phyloP scores from a whole-genome alignment of 768 basidiomycete species.

The Rhodotorula babjevae region DNA sequence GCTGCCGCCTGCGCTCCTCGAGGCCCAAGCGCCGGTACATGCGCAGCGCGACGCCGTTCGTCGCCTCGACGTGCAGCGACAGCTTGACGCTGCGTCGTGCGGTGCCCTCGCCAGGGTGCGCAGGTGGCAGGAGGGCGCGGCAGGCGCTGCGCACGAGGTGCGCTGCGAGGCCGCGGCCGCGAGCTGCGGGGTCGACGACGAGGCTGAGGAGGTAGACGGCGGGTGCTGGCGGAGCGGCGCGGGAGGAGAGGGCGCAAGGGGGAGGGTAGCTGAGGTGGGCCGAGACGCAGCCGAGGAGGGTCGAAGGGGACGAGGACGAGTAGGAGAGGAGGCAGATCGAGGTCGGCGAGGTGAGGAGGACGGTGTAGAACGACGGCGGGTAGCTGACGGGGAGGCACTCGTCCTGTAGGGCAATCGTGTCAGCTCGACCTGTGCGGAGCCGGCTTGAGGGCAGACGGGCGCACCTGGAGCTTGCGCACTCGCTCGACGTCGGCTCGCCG shows the following conservation, averaged over 20 bases:
- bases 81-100: not conserved
- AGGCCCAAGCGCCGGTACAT: slow-evolving; percentile 12
- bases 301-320: not conserved
- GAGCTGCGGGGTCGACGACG: not conserved
- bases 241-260: not conserved
- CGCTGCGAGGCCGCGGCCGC: not conserved
- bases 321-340: slow-evolving; percentile 24
- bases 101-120: not conserved
- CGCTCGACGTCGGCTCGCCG: slow-evolving; percentile 4
- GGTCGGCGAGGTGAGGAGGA: slow-evolving; percentile 9
- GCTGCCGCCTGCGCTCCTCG: not conserved
- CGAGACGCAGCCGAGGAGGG: slow-evolving; percentile 4
- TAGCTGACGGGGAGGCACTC: slow-evolving; percentile 15
- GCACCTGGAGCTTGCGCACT: slow-evolving; percentile 17
- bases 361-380: slow-evolving; percentile 20
- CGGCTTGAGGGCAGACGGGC: no score
- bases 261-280: slow-evolving; percentile 1
- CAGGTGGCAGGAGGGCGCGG: not conserved
- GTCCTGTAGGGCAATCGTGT: not conserved
- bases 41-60: not conserved
- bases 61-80: slow-evolving; percentile 17
- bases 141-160: not conserved
- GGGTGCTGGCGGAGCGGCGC: not conserved
- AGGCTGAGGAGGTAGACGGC: slow-evolving; percentile 15
- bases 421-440: no score